Percentiles rank a stretch among this genome's conserved stretches.
Conservation (phyloP, 2,329 filamentous ascomycete genomes). For the Hypoxylon sp. region DNA sequence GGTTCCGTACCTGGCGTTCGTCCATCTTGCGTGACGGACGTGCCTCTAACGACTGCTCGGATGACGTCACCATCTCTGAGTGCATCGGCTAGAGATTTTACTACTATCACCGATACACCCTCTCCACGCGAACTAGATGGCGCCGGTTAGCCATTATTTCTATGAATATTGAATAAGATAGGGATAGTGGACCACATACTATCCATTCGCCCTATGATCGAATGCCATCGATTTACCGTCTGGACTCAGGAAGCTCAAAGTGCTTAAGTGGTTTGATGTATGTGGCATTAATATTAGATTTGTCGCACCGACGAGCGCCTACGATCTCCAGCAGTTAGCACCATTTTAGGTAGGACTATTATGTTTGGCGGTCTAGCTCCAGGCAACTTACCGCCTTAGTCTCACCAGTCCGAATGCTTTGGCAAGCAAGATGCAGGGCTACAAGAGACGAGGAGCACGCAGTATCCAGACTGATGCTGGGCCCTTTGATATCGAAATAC, state of each 20-base stretch:
- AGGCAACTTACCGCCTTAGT: constrained; percentile 48
- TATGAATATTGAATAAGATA: not conserved
- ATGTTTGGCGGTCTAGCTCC: constrained; percentile 13
- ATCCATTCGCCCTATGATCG: constrained; percentile 51
- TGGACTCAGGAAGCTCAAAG: constrained; percentile 49
- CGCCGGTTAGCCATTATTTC: constrained; percentile 55
- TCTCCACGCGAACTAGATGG: constrained; percentile 61
- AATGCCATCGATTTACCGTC: constrained; percentile 51
- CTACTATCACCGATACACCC: constrained; percentile 61
- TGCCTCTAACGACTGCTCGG: constrained; percentile 58
- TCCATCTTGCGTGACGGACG: constrained; percentile 62
- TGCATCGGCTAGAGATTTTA: constrained; percentile 65
- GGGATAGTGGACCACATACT: constrained; percentile 36
- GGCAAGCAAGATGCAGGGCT: constrained; percentile 58
- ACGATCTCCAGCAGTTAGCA: not conserved
- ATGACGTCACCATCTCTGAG: constrained; percentile 62
- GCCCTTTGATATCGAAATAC: constrained; percentile 58
- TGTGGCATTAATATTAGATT: constrained; percentile 52
- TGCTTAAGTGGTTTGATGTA: constrained; percentile 52
- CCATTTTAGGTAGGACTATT: not conserved
- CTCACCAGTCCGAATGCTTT: constrained; percentile 56
- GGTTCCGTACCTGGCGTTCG: constrained; percentile 53
- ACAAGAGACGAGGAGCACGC: constrained; percentile 60
- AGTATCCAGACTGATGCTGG: constrained; percentile 60
- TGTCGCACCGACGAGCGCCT: constrained; percentile 51